Base-by-base conservation (phyloP, 129 eudicot genomes). In the Deinandra increscens region DNA sequence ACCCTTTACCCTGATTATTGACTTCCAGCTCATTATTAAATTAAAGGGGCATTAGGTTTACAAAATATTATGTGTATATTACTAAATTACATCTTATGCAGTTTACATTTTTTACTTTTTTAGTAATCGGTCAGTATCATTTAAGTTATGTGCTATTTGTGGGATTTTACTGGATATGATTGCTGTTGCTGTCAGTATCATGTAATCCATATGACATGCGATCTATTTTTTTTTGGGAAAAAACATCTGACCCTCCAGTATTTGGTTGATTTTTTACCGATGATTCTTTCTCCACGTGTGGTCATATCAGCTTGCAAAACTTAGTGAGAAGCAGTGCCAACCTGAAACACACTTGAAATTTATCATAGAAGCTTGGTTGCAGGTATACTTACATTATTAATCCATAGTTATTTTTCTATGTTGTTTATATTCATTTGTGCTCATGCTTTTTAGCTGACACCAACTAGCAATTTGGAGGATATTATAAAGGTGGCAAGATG, bases 361-460 rank as follows among this genome's bases (percentile, higher is more conserved):
- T 49, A 73, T 90, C 15, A 34, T 76, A 45, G 97, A 90, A 53
- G 91, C 95, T 14, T 90, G 97, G 97, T 73, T 73, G 73, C 97
- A 90, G 88, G 88, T 90, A 62, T 12, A 48, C n/a, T 4, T 49
- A 56, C 55, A 48, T 64, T 59, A 13, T 38, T 19, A 62, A 9
- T 39, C 2, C 5, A 19, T 4, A 39, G 14, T 14, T 62, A 15
- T 38, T 18, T 34, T 15, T 60, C 0, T 14, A 26, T 60, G 14
- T 7, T n/a, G n/a, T 60, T 5, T 59, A 14, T 59, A 6, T 34
- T 33, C 5, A 3, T 33, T 7, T 15, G 13, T 60, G n/a, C 7
- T 15, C 13, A 8, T 34, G 66, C 22, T 60, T 54, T 26, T 22
- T 34, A 12, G 6, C 19, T 42, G 5, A 6, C 17, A 42, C 15